phyloP scores from a whole-genome alignment of 2,329 filamentous ascomycete species.

The Nemania sp. region DNA sequence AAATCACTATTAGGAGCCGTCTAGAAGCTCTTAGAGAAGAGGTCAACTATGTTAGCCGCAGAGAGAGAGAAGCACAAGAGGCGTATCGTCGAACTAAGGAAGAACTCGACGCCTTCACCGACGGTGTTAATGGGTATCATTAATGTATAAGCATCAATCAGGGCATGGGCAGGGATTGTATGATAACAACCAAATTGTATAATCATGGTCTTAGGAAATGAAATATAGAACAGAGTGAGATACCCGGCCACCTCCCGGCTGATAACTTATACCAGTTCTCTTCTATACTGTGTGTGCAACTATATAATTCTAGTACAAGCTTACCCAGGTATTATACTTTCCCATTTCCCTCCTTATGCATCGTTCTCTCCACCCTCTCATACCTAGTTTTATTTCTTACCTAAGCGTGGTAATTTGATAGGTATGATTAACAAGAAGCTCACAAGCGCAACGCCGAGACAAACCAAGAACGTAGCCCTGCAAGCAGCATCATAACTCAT shows the following conservation, averaged over 20 bases:
- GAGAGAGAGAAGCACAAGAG: slow-evolving; percentile 93
- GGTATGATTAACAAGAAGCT: slow-evolving; percentile 62
- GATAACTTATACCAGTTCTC: slow-evolving; percentile 2
- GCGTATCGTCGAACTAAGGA: slow-evolving; percentile 80
- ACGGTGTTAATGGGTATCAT: slow-evolving; percentile 52
- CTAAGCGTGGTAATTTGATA: slow-evolving; percentile 67
- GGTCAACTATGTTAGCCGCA: slow-evolving; percentile 80
- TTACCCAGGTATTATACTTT: no score
- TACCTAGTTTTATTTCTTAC: slow-evolving; percentile 28
- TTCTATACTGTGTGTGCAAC: neutral
- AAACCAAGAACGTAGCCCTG: slow-evolving; percentile 60
- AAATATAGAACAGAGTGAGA: slow-evolving; percentile 26
- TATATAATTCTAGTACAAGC: no score
- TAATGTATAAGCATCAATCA: slow-evolving; percentile 20
- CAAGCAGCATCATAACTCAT: slow-evolving; percentile 66
- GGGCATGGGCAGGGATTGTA: slow-evolving; percentile 28
- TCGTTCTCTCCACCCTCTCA: no score
- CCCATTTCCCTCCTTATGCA: no score
- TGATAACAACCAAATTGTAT: slow-evolving; percentile 37
- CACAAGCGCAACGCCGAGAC: slow-evolving; percentile 60
- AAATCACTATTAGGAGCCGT: slow-evolving; percentile 77
- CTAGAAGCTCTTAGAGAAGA: slow-evolving; percentile 84
- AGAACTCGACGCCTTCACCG: slow-evolving; percentile 75
- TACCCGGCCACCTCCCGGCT: slow-evolving; percentile 20
- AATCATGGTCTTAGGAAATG: slow-evolving; percentile 22